Evolutionary conservation across 305 asterid species (phyloP), one percentile per base, ranked within the genome.

Genomic region (Fraxinus nigra): DNA sequence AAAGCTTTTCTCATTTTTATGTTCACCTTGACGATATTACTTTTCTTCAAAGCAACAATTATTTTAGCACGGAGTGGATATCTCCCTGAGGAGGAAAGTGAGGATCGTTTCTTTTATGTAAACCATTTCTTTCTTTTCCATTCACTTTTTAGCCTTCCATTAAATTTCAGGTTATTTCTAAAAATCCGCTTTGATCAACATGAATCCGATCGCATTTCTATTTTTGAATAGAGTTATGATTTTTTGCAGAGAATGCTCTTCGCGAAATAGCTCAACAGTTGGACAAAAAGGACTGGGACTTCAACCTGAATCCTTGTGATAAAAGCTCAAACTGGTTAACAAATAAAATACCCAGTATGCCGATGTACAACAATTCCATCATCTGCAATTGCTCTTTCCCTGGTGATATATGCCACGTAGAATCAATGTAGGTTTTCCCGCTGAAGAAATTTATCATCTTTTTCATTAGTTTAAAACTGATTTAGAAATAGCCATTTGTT

Each of bases 261-360:
- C 24, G 3, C 38, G 90, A 89, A 80, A 88, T 91, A 75, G 95
- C 90, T 33, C 24, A 13, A 33, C 83, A 91, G 77, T 48, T 90
- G 85, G 88, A 90, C 10, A 91, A 91, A 76, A 87, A 30, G 30
- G 90, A 88, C 56, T 87, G 95, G 95, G 61, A 92, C 77, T 90
- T 89, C 78, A 82, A 0, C 61, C 83, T 83, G 18, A 87, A 92
- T 83, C 95, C 96, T 7, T 92, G 96, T 80, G 88, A 87, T 79
- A 77, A 76, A 16, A 85, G 87, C 87, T n/a, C 88, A 20, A 89
- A 85, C 70, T 92, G 94, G 96, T 77, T 13, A 5, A 87, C 92
- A 3, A 61, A 86, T 7, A 13, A n/a, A 51, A 81, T 75, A 32
- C 1, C 0, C 0, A 81, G 20, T 46, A 30, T 65, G 85, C 87